Conservation (phyloP, 2,329 filamentous ascomycete species). For the Xylaria hypoxylon region DNA sequence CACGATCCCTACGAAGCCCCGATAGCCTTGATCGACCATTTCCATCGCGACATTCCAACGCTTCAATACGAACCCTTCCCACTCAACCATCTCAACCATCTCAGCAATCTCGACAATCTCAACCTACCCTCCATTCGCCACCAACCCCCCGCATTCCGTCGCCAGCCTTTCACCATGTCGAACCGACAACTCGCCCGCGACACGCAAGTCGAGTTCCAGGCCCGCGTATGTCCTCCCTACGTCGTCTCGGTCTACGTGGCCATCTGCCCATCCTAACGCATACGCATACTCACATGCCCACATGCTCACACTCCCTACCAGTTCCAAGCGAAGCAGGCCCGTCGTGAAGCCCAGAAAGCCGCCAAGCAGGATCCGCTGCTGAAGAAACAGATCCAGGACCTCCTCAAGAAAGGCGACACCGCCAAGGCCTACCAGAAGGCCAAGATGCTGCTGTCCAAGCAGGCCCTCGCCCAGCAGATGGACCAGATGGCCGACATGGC, state of each 20-base stretch:
- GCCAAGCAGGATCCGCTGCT: conserved; percentile 70
- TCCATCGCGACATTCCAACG: background rate
- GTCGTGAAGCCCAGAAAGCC: conserved; percentile 70
- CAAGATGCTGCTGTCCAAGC: conserved; percentile 71
- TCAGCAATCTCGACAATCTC: too few relatives aligned
- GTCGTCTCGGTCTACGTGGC: too few relatives aligned
- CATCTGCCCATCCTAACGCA: conserved; percentile 11
- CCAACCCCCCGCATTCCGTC: conserved; percentile 12
- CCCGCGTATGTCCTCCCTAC: conserved; percentile 57
- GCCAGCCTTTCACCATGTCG: conserved; percentile 57
- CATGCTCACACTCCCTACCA: conserved; percentile 43
- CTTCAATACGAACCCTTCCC: background rate
- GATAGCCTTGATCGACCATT: background rate
- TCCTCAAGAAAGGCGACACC: conserved; percentile 73
- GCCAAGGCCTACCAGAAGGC: conserved; percentile 72
- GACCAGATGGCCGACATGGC: conserved; percentile 74
- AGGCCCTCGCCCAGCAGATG: conserved; percentile 72
- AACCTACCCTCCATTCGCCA: background rate
- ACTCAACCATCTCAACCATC: background rate
- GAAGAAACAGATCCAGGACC: conserved; percentile 72
- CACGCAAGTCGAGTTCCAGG: conserved; percentile 73
- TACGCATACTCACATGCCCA: too few relatives aligned
- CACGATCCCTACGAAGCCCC: background rate
- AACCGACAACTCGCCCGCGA: conserved; percentile 70
- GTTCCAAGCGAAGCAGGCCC: conserved; percentile 72